Base-by-base conservation (phyloP, 768 basidiomycete species). In the Gloeostereum incarnatum region DNA sequence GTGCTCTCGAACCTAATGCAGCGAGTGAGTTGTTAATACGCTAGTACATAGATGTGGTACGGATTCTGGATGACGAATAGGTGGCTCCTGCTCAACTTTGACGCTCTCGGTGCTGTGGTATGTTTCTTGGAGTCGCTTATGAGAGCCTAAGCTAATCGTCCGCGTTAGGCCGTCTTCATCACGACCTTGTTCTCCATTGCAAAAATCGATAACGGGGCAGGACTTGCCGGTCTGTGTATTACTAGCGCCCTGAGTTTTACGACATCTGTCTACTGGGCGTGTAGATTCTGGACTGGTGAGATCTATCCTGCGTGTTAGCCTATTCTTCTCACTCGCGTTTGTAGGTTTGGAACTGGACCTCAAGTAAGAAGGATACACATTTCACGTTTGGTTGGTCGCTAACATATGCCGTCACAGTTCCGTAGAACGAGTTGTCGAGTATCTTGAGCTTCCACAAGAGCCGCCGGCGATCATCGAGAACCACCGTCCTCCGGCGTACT, bases 401-500 rank as follows among this genome's bases (percentile, higher is more conserved):
- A 34, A 36, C 14, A 45, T 9, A 31, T 33, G 3, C 8, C 24
- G 38, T 21, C 10, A 4, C 37, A 88, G 85, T 62, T 83, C 87
- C 9, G 88, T 94, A 4, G 91, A 97, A 56, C 84, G 92, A 42
- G 71, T 93, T 10, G 78, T 89, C 5, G 91, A 94, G 65, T 94
- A 93, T 63, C 75, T 94, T 18, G 75, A 87, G 36, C 68, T 96
- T 4, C 89, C 89, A 0, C 87, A 90, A 55, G 90, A 94, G 52
- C 83, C 92, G 0, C 78, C 87, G 2, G 68, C 79, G 0, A 51
- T 82, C 41, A 81, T 91, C 35, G 81, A 89, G 46, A 69, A 71
- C 0, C 73, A 71, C 40, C 74, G 86, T 5, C 81, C 80, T 1
- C 92, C 92, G 1, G 92, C 91, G 0, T 92, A 92, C 51, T 96